These are phyloP conservation scores for Helenozyma baotianmanensis DNA, from an alignment of 805 yeast species.

Conservation along the genomic window DNA sequence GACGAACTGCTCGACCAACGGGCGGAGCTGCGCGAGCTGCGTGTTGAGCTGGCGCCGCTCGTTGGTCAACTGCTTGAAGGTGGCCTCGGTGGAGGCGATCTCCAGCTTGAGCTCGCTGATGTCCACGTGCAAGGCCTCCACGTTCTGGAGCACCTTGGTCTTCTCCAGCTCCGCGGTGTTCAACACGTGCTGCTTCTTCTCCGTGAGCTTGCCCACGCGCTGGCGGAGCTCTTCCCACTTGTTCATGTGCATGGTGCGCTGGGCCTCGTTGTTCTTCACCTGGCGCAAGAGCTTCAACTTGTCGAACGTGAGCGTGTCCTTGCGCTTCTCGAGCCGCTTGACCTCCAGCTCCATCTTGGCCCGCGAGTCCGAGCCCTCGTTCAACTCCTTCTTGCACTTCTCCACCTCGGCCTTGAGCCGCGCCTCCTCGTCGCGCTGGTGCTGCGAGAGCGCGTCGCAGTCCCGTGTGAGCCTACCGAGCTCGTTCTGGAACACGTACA, in stretches of 20 bases:
- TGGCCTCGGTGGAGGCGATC: slow-evolving; percentile 25
- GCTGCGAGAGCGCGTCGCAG: background rate
- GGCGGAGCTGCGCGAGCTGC: slow-evolving; percentile 18
- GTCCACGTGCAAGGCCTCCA: slow-evolving; percentile 8
- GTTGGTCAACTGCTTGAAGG: slow-evolving; percentile 14
- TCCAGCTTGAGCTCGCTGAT: slow-evolving; percentile 17
- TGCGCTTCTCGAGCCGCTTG: slow-evolving; percentile 26
- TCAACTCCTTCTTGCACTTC: slow-evolving; percentile 32
- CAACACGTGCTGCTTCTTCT: slow-evolving; percentile 8
- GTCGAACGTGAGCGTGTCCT: slow-evolving; percentile 29
- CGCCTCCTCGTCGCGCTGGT: slow-evolving; percentile 10
- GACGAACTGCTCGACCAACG: slow-evolving; percentile 18
- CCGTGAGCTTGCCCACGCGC: slow-evolving; percentile 8
- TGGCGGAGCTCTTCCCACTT: slow-evolving; percentile 12
- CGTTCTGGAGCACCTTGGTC: slow-evolving; percentile 1
- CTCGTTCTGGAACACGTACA: slow-evolving; percentile 7
- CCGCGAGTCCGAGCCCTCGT: slow-evolving; percentile 29
- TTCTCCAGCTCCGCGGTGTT: slow-evolving; percentile 7
- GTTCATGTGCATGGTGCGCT: slow-evolving; percentile 4
- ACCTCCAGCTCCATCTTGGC: slow-evolving; percentile 27
- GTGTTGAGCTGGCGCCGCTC: slow-evolving; percentile 22
- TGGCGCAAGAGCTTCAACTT: slow-evolving; percentile 27
- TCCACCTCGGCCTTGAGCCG: slow-evolving; percentile 4
- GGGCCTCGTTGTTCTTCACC: slow-evolving; percentile 12
- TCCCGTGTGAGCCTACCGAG: slow-evolving; percentile 6